phyloP scores from a whole-genome alignment of 495 filamentous ascomycete genomes.

The Penicillium nucicola region DNA sequence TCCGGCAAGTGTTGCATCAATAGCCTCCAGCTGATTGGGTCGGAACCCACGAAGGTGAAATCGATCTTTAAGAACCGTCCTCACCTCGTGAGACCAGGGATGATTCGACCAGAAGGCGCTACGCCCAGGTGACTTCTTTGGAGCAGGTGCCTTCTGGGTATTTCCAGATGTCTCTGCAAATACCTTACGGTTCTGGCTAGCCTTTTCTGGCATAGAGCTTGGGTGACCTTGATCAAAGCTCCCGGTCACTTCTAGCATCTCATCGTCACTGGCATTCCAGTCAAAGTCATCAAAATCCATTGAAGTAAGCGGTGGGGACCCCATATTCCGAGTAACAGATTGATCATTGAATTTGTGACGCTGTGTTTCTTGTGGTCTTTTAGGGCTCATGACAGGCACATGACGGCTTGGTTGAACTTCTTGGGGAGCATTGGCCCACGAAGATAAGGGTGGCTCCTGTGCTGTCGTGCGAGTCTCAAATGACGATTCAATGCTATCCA shows the following conservation, averaged over 20 bases:
- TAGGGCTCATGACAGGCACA: conserved; percentile 6
- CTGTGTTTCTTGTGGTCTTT: conserved; percentile 1
- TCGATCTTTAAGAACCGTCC: conserved; percentile 66
- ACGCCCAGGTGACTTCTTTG: conserved; percentile 33
- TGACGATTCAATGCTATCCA: not conserved
- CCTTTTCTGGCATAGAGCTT: conserved; percentile 17
- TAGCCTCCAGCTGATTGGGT: conserved; percentile 89
- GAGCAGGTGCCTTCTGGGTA: conserved; percentile 22
- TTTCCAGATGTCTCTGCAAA: conserved; percentile 59
- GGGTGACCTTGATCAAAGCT: conserved; percentile 50
- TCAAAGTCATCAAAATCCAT: conserved; percentile 58
- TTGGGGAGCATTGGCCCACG: not conserved
- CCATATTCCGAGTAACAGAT: conserved; percentile 47
- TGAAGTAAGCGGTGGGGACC: conserved; percentile 27
- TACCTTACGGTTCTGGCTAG: conserved; percentile 35
- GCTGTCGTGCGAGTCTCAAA: not conserved
- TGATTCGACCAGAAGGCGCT: conserved; percentile 43
- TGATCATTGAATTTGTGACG: conserved; percentile 25
- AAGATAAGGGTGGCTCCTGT: not conserved
- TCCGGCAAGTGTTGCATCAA: conserved; percentile 84
- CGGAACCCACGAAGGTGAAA: conserved; percentile 86
- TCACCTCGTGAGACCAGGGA: conserved; percentile 86
- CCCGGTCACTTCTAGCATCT: conserved; percentile 61
- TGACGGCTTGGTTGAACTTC: conserved; percentile 1
- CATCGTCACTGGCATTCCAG: conserved; percentile 64